phyloP scores from a whole-genome alignment of 257 asterid genomes.

The Solanum sitiens region DNA sequence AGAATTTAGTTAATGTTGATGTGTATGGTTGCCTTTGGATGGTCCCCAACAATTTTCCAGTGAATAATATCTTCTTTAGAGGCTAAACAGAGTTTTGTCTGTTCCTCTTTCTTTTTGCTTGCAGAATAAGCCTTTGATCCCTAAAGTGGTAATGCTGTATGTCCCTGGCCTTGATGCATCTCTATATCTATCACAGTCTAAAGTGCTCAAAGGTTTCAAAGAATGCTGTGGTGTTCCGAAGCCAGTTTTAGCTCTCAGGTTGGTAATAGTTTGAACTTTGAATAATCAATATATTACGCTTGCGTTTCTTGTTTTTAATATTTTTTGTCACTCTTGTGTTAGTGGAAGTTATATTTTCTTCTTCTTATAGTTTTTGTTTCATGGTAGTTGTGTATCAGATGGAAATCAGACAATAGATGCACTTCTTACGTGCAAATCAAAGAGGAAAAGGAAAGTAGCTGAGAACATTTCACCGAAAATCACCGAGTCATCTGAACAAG shows the following conservation, averaged over 20 bases:
- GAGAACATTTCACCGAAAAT: conserved; percentile 31
- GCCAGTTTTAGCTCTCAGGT: conserved; percentile 89
- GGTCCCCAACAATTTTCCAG: background rate
- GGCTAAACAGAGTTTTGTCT: background rate
- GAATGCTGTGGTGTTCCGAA: conserved; percentile 76
- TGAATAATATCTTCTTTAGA: background rate
- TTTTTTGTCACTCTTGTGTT: background rate
- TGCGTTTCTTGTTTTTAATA: background rate
- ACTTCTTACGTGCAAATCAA: conserved; percentile 77
- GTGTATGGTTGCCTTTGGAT: background rate
- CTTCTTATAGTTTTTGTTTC: conserved; percentile 10
- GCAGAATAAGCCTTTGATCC: conserved; percentile 93
- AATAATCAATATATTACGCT: background rate
- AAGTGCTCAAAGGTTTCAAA: conserved; percentile 52
- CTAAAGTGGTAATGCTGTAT: conserved; percentile 87
- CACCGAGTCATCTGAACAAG: conserved; percentile 38
- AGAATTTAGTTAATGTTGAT: background rate
- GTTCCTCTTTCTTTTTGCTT: conserved; percentile 8
- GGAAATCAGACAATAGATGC: conserved; percentile 85
- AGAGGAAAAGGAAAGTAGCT: conserved; percentile 68
- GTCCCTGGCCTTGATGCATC: conserved; percentile 97
- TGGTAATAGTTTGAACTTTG: conserved; percentile 4
- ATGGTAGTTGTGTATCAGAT: conserved; percentile 82
- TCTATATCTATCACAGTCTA: conserved; percentile 75
- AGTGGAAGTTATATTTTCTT: background rate